These are phyloP conservation scores for Tricholoma bakamatsutake DNA, from an alignment of 768 basidiomycete genomes.

Conservation along the genomic window DNA sequence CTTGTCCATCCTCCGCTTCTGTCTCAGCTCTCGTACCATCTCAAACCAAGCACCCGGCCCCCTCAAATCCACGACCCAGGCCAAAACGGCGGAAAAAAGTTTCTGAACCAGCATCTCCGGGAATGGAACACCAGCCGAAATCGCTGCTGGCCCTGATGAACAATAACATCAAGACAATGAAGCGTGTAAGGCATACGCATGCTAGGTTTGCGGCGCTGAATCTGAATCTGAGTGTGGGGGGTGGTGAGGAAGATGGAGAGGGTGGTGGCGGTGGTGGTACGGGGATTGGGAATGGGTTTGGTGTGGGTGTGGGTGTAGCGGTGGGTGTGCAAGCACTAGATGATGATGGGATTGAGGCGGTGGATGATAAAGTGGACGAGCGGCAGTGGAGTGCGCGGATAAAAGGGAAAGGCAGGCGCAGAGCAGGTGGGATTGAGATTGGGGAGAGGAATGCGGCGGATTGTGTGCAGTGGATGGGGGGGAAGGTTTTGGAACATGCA, in stretches of 20 bases:
- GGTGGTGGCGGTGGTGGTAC: constrained; percentile 5
- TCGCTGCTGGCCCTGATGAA: constrained; percentile 70
- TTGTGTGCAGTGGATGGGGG: constrained; percentile 67
- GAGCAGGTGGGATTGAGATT: constrained; percentile 41
- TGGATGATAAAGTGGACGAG: constrained; percentile 51
- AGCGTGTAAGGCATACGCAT: constrained; percentile 68
- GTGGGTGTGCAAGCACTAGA: not conserved
- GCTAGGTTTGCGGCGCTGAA: constrained; percentile 60
- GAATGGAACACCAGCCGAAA: constrained; percentile 25
- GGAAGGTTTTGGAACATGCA: constrained; percentile 80
- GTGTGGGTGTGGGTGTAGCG: not conserved
- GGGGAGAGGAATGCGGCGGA: constrained; percentile 54
- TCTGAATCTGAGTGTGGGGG: constrained; percentile 15
- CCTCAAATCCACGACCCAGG: constrained; percentile 14
- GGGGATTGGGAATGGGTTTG: not conserved
- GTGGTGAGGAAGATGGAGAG: constrained; percentile 19
- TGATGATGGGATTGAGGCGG: constrained; percentile 29
- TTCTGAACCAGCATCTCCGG: not conserved
- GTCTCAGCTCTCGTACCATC: constrained; percentile 9
- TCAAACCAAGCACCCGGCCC: constrained; percentile 6
- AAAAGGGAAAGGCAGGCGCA: constrained; percentile 19
- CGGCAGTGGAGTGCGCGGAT: constrained; percentile 44
- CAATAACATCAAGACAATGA: constrained; percentile 68
- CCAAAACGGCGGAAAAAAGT: constrained; percentile 31
- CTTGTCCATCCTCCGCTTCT: constrained; percentile 32